Evolutionary conservation across 345 rosid genomes (phyloP).

Genomic region (Syzygium grande): DNA sequence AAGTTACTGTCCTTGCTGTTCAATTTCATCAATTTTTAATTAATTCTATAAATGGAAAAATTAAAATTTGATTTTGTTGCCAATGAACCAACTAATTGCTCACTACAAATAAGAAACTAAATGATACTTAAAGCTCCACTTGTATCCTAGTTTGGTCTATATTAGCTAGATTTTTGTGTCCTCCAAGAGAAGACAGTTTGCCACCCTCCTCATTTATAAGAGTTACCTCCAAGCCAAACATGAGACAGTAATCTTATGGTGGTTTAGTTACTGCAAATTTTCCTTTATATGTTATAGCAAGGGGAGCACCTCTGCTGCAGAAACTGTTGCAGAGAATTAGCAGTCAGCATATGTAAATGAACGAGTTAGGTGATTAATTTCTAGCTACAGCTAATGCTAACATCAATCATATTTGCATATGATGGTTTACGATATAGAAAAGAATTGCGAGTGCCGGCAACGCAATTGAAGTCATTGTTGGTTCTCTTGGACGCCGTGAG

Average conservation of each 20-base stretch:
- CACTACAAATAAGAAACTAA: background rate
- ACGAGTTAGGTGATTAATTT: background rate
- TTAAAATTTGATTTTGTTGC: background rate
- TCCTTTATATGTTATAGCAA: background rate
- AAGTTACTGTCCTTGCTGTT: background rate
- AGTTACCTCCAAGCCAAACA: background rate
- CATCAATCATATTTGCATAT: background rate
- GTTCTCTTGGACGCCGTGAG: slow-evolving; percentile 56
- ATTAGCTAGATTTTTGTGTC: background rate
- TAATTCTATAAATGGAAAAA: background rate
- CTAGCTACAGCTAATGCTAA: background rate
- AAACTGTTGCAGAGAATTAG: background rate
- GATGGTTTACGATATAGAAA: slow-evolving; percentile 30
- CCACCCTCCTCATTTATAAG: background rate
- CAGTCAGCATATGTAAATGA: background rate
- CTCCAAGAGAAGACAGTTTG: background rate
- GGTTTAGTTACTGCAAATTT: background rate
- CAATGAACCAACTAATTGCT: background rate
- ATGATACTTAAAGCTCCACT: background rate
- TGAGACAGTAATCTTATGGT: background rate
- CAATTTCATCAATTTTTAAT: background rate
- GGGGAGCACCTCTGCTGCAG: background rate
- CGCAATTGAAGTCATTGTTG: slow-evolving; percentile 44
- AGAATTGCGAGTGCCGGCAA: slow-evolving; percentile 32
- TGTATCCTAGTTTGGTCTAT: background rate